Percentiles rank a stretch among this genome's conserved stretches.
Evolutionary conservation across 345 rosid genomes (phyloP).

Genomic region (Salix dunnii): DNA sequence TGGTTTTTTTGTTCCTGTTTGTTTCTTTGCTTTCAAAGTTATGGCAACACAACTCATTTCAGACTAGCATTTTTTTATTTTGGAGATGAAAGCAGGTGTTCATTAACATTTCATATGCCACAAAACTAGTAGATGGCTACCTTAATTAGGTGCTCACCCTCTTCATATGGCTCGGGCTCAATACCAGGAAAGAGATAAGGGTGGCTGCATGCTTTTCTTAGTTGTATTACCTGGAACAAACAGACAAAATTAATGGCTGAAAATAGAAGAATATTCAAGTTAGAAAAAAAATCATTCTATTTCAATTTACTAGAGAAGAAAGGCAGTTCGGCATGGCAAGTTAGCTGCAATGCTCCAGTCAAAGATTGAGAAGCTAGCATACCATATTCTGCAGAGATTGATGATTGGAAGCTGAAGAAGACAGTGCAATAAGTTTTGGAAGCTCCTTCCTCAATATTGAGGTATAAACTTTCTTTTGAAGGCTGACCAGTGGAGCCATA

Average conservation of each 20-base stretch:
- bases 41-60: background rate
- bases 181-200: slow-evolving; percentile 93
- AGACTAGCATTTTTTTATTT: background rate
- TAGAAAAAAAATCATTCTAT: slow-evolving; percentile 9
- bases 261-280: background rate
- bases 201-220: slow-evolving; percentile 90
- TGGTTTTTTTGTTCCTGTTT: background rate
- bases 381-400: slow-evolving; percentile 84
- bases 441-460: slow-evolving; percentile 92
- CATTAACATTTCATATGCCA: background rate
- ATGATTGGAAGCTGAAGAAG: slow-evolving; percentile 56
- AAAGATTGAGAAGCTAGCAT: slow-evolving; percentile 24
- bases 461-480: slow-evolving; percentile 70
- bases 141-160: slow-evolving; percentile 92
- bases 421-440: slow-evolving; percentile 64
- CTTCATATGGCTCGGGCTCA: slow-evolving; percentile 90
- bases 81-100: background rate
- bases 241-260: slow-evolving; percentile 1
- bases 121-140: slow-evolving; percentile 30
- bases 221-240: slow-evolving; percentile 64
- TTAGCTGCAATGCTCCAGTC: background rate
- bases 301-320: background rate
- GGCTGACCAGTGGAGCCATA: slow-evolving; percentile 70
- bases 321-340: background rate
- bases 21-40: background rate